A percentile compares a stretch with the other conserved stretches of the same genome.
These are phyloP conservation scores for Fusarium concolor DNA, from an alignment of 2,329 filamentous ascomycete genomes.

Conservation along the genomic window DNA sequence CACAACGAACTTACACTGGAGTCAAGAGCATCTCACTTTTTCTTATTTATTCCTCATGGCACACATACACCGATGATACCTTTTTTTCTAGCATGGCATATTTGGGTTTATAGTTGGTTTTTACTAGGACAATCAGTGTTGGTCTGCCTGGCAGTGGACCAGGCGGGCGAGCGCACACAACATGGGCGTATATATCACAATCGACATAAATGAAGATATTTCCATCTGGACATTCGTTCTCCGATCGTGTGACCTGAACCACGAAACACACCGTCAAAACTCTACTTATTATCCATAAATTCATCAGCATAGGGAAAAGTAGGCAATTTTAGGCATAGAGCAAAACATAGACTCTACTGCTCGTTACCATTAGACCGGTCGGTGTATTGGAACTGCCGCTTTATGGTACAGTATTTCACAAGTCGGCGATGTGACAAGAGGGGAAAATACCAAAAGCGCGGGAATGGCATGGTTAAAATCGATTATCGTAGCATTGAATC, in stretches of 20 bases:
- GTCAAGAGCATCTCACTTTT: constrained; percentile 40
- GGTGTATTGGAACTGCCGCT: not conserved
- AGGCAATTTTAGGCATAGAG: not conserved
- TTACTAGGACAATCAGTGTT: constrained; percentile 10
- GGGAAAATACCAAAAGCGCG: constrained; percentile 1
- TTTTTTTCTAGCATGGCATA: constrained; percentile 35
- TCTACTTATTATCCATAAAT: not conserved
- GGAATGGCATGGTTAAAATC: constrained; percentile 23
- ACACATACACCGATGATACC: constrained; percentile 43
- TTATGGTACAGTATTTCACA: constrained; percentile 5
- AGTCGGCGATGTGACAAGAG: not conserved
- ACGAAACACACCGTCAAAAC: not conserved
- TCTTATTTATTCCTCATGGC: constrained; percentile 30
- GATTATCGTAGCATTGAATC: constrained; percentile 23
- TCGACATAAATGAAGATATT: constrained; percentile 29
- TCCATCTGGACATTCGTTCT: not conserved
- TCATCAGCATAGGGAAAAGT: not conserved
- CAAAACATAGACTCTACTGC: not conserved
- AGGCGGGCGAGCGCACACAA: constrained; percentile 5
- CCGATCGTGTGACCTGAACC: not conserved
- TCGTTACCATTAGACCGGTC: not conserved
- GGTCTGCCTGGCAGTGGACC: constrained; percentile 7
- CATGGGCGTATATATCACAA: constrained; percentile 21
- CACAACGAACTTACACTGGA: constrained; percentile 38
- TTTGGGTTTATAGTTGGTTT: constrained; percentile 24